A percentile compares a stretch with the other conserved stretches of the same genome.
Conservation (phyloP, 2,329 filamentous ascomycete species). For the Aspergillus puulaauensis region DNA sequence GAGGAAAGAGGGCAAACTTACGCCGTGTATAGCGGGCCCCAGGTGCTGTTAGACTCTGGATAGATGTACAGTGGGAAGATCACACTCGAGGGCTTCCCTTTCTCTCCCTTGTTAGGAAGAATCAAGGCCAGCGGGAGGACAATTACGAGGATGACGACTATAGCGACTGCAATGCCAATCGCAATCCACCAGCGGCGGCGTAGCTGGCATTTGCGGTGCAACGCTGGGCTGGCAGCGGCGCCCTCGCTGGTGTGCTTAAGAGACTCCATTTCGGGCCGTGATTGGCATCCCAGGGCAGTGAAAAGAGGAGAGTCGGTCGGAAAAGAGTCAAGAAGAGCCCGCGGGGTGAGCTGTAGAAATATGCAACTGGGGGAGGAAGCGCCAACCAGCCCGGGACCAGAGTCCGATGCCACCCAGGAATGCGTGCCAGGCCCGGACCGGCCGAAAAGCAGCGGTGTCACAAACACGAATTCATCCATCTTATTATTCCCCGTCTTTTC, state of each 20-base stretch:
- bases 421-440: not conserved
- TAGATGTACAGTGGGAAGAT: conserved; percentile 28
- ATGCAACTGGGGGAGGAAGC: too few relatives aligned
- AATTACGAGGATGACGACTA: conserved; percentile 16
- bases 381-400: not conserved
- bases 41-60: conserved; percentile 20
- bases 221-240: not conserved
- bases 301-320: not conserved
- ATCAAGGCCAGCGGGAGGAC: conserved; percentile 15
- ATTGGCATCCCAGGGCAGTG: not conserved
- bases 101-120: conserved; percentile 5
- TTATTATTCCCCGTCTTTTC: not conserved
- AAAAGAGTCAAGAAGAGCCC: not conserved
- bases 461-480: not conserved
- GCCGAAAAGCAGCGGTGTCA: not conserved
- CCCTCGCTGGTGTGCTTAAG: conserved; percentile 5
- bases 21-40: conserved; percentile 24
- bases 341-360: not conserved
- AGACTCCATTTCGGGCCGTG: conserved; percentile 4
- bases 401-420: not conserved
- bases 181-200: conserved; percentile 15
- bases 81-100: conserved; percentile 13
- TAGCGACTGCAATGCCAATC: conserved; percentile 5
- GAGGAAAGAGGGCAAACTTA: not conserved
- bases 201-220: conserved; percentile 7